These are phyloP conservation scores for Fusarium tricinctum DNA, from an alignment of 2,329 filamentous ascomycete species.

Conservation along the genomic window DNA sequence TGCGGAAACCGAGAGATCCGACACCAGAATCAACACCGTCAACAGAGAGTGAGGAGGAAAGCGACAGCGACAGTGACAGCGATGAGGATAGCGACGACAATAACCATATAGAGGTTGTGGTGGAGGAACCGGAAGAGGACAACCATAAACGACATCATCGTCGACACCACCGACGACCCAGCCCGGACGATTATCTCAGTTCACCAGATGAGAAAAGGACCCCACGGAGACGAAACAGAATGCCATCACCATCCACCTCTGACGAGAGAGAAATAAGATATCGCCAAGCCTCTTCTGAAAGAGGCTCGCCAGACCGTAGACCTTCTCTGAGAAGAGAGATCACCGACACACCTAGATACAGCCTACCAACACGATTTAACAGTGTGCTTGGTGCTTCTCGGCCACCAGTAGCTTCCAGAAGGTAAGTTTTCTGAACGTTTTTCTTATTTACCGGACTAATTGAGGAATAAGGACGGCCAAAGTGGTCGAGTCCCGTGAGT, in stretches of 20 bases:
- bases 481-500: conserved; percentile 45
- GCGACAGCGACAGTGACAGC: conserved; percentile 30
- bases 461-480: conserved; percentile 38
- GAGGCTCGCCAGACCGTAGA: conserved; percentile 49
- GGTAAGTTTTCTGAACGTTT: conserved; percentile 40
- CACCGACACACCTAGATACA: conserved; percentile 51
- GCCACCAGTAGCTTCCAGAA: conserved; percentile 54
- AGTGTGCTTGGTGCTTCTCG: conserved; percentile 54
- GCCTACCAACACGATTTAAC: conserved; percentile 43
- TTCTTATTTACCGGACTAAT: conserved; percentile 19
- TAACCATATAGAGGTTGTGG: conserved; percentile 46
- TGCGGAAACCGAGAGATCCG: conserved; percentile 39
- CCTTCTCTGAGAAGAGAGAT: conserved; percentile 50
- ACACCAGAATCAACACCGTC: conserved; percentile 40
- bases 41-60: conserved; percentile 35
- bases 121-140: conserved; percentile 51
- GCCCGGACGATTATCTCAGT: conserved; percentile 48
- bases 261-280: conserved; percentile 48
- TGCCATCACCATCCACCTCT: conserved; percentile 42
- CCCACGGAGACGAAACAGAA: conserved; percentile 42
- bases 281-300: conserved; percentile 48
- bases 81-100: conserved; percentile 35
- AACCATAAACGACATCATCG: conserved; percentile 37
- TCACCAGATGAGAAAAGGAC: conserved; percentile 47
- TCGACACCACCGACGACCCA: conserved; percentile 38